Base-by-base conservation (phyloP, 805 yeast species). In the Clavispora santaluciae region DNA sequence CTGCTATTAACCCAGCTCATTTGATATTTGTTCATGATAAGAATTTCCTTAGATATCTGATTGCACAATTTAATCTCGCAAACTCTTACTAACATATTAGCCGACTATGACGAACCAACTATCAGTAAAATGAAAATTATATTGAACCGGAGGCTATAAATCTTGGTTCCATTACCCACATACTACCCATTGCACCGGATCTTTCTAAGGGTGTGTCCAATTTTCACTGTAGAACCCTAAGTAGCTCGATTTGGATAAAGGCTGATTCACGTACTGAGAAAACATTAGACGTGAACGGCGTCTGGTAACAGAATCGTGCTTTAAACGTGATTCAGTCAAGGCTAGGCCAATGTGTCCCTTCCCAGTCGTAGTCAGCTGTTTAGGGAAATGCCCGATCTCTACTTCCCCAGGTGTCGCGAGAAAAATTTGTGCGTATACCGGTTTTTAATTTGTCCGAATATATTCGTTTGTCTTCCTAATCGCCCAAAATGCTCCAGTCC, bases 1-100 rank as follows among this genome's bases (percentile, higher is more conserved):
- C 53, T 40, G 48, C 50, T 43, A 38, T 43, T 48, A 50, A 50
- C 55, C 55, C 55, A 50, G 55, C 55, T 50, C 55, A 50, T 50
- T 49, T 50, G 55, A 50, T 50, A 50, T 35, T 48, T 50, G 53
- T 49, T 50, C 44, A 49, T 50, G 54, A 50, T 50, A 50, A 49
- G 50, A 50, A 29, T 38, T 34, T 38, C 44, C 42, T 42, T 43
- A 48, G 52, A 50, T 49, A 49, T 44, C 54, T 50, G 54, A 50
- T 30, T 24, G 40, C 49, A 42, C 51, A 38, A 16, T 3, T 16
- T 28, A 20, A 16, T 10, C 15, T n/a, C 18, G 17, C 12, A n/a
- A 12, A 18, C 17, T 16, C 24, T 24, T 26, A 20, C 36, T 33
- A 33, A 33, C 36, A 20, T n/a, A n/a, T n/a, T n/a, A n/a, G n/a